Percentiles rank a stretch among this genome's conserved stretches.
Conservation (phyloP, 768 basidiomycete genomes). For the Rhodotorula diobovata region DNA sequence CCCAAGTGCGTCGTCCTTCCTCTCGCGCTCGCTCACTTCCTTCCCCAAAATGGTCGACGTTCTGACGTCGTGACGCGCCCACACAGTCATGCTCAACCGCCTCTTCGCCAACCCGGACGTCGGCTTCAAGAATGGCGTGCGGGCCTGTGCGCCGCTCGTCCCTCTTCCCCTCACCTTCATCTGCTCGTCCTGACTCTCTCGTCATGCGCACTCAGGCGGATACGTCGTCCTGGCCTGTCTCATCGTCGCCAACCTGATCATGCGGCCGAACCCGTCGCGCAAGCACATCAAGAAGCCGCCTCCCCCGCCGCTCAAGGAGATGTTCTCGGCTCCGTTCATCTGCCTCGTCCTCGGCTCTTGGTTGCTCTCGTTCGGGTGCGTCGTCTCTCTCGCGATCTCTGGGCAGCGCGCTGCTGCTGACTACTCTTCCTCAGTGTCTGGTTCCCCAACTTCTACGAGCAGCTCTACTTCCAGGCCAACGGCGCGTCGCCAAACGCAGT, state of each 20-base stretch:
- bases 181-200: no score
- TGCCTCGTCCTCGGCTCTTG: conserved; percentile 5
- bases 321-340: conserved; percentile 6
- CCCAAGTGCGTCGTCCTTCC: conserved; percentile 44
- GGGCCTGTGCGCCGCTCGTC: conserved; percentile 21
- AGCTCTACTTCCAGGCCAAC: conserved; percentile 26
- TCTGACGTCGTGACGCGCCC: no score
- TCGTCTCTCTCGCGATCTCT: neutral
- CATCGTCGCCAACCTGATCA: conserved; percentile 50
- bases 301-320: conserved; percentile 12
- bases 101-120: conserved; percentile 42
- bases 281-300: conserved; percentile 5
- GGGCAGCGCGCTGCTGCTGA: no score
- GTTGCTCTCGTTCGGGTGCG: neutral
- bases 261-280: conserved; percentile 43
- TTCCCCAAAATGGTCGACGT: no score
- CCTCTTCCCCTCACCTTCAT: no score
- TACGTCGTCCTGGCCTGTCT: conserved; percentile 51
- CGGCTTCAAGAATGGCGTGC: conserved; percentile 44
- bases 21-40: neutral
- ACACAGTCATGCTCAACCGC: conserved; percentile 57
- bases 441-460: conserved; percentile 50
- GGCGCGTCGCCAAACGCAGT: conserved; percentile 18
- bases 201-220: conserved; percentile 43
- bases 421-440: conserved; percentile 38